These are phyloP conservation scores for Seiridium cupressi DNA, from an alignment of 2,329 filamentous ascomycete genomes.

Conservation along the genomic window DNA sequence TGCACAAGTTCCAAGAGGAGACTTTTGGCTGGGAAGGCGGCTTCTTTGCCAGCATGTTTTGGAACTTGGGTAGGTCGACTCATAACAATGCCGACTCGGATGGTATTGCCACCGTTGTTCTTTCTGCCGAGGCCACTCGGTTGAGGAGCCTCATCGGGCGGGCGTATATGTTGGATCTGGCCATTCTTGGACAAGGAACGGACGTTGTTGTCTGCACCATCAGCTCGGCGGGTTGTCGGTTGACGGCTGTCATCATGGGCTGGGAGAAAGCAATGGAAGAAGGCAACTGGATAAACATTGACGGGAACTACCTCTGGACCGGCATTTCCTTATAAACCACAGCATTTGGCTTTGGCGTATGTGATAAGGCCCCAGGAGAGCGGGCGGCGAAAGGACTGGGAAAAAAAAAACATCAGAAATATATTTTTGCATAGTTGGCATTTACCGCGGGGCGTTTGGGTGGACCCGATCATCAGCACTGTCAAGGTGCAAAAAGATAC, in stretches of 20 bases:
- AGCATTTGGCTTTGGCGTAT: not conserved
- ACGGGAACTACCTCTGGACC: constrained; percentile 65
- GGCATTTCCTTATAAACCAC: constrained; percentile 31
- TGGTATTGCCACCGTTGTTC: constrained; percentile 30
- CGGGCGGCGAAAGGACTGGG: not conserved
- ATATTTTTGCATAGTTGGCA: constrained; percentile 2
- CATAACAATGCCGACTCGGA: constrained; percentile 34
- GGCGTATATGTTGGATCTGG: constrained; percentile 80
- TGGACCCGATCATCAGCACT: not conserved
- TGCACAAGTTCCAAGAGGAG: constrained; percentile 70
- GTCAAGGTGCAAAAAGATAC: not conserved
- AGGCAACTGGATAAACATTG: constrained; percentile 75
- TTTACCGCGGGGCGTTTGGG: constrained; percentile 3
- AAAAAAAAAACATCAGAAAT: not conserved
- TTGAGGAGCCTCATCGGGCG: constrained; percentile 73
- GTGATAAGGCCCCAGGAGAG: not conserved
- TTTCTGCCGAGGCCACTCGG: constrained; percentile 55
- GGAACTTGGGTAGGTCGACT: constrained; percentile 63
- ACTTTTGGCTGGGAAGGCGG: constrained; percentile 85
- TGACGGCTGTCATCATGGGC: constrained; percentile 84
- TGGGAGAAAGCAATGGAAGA: constrained; percentile 67
- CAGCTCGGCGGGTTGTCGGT: constrained; percentile 68
- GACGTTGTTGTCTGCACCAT: constrained; percentile 77
- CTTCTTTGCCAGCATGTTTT: constrained; percentile 81
- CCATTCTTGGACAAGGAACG: constrained; percentile 65